Base-by-base conservation (phyloP, 495 filamentous ascomycete genomes). In the Tuber calosporum region DNA sequence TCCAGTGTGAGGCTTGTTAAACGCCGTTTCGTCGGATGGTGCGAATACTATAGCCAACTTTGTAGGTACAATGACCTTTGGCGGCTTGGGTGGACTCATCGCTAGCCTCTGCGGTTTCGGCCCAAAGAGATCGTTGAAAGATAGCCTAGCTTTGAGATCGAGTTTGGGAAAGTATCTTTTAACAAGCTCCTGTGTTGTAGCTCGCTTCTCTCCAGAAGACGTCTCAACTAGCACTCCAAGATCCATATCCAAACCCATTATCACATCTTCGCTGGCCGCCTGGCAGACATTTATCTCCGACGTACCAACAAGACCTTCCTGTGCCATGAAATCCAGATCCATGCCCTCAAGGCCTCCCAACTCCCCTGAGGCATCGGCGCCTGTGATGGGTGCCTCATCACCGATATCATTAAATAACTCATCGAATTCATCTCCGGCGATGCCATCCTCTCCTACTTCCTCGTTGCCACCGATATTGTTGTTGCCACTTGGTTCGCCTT, bases 1-100 rank as follows among this genome's bases (percentile, higher is more conserved):
- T 38, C 22, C 26, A 34, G 87, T 84, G 1, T 87, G 88, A 5
- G 87, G 85, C 1, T 93, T 87, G 53, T 86, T 88, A 82, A 99
- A 99, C 15, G 86, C 83, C 74, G 91, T 90, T 75, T 93, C 90
- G 77, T 95, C 90, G 79, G 98, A 95, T 67, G 86, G 85, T 5
- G 89, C 88, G 17, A 97, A 83, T 73, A 98, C 95, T 8, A 98
- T 83, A 73, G 89, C 92, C 68, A 96, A 85, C 82, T 98, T 99
- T 19, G 90, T 93, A 0, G 93, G 92, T 20, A 93, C 85, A 26
- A 97, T 85, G 1, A 90, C 86, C 80, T 92, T 97, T 30, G 96
- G 84, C 3, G 90, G 91, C 75, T 88, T 89, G 82, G 91, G 92
- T 26, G 88, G 88, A 85, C 67, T 88, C 87, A 48, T 97, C 82